Base-by-base conservation (phyloP, 148 eudicot species). In the Camellia granthamiana region DNA sequence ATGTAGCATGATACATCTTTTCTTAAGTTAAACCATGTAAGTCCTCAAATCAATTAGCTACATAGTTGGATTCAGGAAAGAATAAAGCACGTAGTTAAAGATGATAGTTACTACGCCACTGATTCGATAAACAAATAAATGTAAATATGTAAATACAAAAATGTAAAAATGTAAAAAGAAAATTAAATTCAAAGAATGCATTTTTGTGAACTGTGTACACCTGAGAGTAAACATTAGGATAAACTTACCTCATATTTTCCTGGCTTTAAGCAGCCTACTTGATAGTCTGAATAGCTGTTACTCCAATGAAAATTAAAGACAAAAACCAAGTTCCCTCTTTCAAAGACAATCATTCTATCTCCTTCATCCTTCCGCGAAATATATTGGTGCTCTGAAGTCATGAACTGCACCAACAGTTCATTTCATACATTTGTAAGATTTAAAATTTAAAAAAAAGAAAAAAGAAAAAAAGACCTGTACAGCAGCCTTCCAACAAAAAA, bases 231-330 rank as follows among this genome's bases (percentile, higher is more conserved):
- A 52, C n/a, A 46, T 19, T 10, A 7, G 63, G 8, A 47, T 68
- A 67, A 69, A 0, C 61, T 18, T 85, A 93, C 99, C 99, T 94
- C 91, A 80, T 96, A 96, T 82, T 92, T 94, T 83, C 99, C 99
- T 30, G 99, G 89, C 85, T 86, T 91, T 58, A 84, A 77, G 87
- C 99, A 96, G 84, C 99, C 99, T 63, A 96, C 79, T 19, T 85
- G 90, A 51, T 92, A 96, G 82, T 92, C 98, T 23, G 91, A 94
- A 87, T 90, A 96, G 87, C 99, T 94, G 78, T 81, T 94, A 54
- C 88, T 78, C 95, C 99, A 96, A 72, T 96, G 98, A 46, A 96
- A 94, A 78, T 96, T 94, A 83, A 96, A 92, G 79, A 94, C 97
- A 64, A 96, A 96, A 76, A 96, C 98, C 86, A 96, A 82, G 84